Evolutionary conservation across 108 stramenopile species (phyloP).

Genomic region (Cylindrotheca fusiformis): DNA sequence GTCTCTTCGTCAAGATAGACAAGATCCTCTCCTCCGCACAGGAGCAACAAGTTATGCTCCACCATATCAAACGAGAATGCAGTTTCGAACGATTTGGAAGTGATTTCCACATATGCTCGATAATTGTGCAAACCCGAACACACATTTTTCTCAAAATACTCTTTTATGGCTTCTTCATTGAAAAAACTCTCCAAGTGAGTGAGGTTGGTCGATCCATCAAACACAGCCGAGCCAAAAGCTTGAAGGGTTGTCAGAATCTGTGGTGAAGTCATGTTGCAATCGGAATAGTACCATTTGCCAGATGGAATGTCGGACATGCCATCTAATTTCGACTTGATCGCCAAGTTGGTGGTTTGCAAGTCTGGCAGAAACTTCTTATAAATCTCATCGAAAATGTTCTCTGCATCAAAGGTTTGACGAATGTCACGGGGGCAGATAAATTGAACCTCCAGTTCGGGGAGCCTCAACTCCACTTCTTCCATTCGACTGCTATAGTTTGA

Average conservation of each 20-base stretch:
- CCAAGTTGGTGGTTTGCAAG: slow-evolving; percentile 2
- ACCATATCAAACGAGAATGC: slow-evolving; percentile 8
- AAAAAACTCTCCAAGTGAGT: neutral
- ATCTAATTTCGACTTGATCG: neutral
- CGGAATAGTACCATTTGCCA: slow-evolving; percentile 13
- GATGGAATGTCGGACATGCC: slow-evolving; percentile 10
- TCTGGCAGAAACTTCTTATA: slow-evolving; percentile 2
- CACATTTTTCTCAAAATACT: slow-evolving; percentile 6
- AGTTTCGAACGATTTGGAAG: neutral
- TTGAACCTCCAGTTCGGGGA: slow-evolving; percentile 11
- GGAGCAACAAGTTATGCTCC: slow-evolving; percentile 8
- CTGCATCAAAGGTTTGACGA: neutral
- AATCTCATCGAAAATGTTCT: slow-evolving; percentile 1
- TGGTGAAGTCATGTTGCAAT: slow-evolving; percentile 17
- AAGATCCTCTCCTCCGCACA: slow-evolving; percentile 17
- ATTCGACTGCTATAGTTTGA: neutral
- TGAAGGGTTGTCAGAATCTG: slow-evolving; percentile 14
- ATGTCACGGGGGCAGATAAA: slow-evolving; percentile 17
- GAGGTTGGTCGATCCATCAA: neutral
- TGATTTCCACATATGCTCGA: slow-evolving; percentile 9
- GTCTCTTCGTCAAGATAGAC: slow-evolving; percentile 6
- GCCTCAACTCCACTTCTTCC: neutral
- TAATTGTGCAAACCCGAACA: slow-evolving; percentile 8
- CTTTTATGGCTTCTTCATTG: neutral
- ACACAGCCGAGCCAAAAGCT: slow-evolving; percentile 9